Conservation (phyloP, 495 filamentous ascomycete genomes). For the Astrothelium macrocarpum region DNA sequence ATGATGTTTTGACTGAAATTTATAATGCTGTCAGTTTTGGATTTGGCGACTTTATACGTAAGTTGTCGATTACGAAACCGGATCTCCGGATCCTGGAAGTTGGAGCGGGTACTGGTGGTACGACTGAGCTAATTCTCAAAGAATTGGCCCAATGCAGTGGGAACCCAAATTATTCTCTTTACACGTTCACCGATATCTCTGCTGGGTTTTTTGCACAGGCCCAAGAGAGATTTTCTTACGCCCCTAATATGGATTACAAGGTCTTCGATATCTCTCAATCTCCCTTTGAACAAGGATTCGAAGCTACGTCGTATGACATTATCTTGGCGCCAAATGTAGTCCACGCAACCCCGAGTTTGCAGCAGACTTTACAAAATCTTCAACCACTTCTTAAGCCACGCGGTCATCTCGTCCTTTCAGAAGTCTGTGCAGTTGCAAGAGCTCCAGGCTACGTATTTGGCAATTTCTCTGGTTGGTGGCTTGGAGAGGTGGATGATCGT, state of each 20-base stretch:
- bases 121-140: slow-evolving; percentile 10
- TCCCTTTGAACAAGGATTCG: slow-evolving; percentile 18
- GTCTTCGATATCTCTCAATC: slow-evolving; percentile 17
- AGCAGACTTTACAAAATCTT: slow-evolving; percentile 8
- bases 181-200: slow-evolving; percentile 21
- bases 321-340: slow-evolving; percentile 17
- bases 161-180: slow-evolving; percentile 14
- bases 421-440: background rate
- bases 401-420: slow-evolving; percentile 16
- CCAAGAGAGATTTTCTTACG: slow-evolving; percentile 8
- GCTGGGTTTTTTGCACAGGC: slow-evolving; percentile 15
- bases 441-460: background rate
- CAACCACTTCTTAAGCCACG: slow-evolving; percentile 15
- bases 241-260: slow-evolving; percentile 10
- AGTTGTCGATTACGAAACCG: slow-evolving; percentile 24
- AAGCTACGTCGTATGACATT: slow-evolving; percentile 14
- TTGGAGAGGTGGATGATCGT: background rate
- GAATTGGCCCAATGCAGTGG: background rate
- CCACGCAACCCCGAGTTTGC: slow-evolving; percentile 15
- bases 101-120: too few species aligned
- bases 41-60: slow-evolving; percentile 20
- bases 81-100: slow-evolving; percentile 26
- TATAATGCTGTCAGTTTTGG: slow-evolving; percentile 27
- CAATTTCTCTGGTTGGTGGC: slow-evolving; percentile 8
- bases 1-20: slow-evolving; percentile 25